These are phyloP conservation scores for Setaria italica DNA, from an alignment of 202 grass and related monocot genomes.

Conservation along the genomic window DNA sequence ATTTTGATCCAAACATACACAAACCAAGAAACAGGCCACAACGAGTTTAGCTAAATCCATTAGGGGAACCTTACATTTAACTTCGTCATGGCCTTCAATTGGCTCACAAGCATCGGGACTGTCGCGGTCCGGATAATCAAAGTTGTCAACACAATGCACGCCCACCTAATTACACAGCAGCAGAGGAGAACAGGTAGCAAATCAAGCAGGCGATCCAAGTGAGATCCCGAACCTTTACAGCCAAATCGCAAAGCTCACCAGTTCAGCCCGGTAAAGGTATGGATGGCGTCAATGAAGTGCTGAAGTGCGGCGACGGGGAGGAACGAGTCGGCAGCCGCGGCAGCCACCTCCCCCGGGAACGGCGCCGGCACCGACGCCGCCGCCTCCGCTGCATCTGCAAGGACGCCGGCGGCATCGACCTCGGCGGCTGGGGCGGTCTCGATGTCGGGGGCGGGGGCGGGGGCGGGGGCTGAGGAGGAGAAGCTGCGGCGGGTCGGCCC, in stretches of 20 bases:
- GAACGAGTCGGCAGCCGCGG: conserved; percentile 78
- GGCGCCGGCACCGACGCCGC: conserved; percentile 41
- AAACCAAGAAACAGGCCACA: conserved; percentile 34
- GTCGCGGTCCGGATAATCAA: conserved; percentile 71
- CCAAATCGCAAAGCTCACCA: conserved; percentile 53
- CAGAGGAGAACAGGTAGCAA: conserved; percentile 24
- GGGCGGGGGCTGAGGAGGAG: conserved; percentile 38
- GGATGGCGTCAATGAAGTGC: conserved; percentile 78
- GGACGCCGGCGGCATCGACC: conserved; percentile 44
- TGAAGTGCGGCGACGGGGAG: conserved; percentile 76
- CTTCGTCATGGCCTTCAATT: conserved; percentile 65
- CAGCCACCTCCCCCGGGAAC: conserved; percentile 66
- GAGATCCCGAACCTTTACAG: conserved; percentile 32
- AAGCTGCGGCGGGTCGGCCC: conserved; percentile 33
- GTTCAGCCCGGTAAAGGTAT: conserved; percentile 76
- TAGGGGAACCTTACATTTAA: conserved; percentile 58
- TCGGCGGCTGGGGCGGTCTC: conserved; percentile 24
- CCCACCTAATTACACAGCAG: conserved; percentile 52
- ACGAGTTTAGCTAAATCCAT: conserved; percentile 27
- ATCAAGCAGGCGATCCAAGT: conserved; percentile 29
- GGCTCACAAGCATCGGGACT: conserved; percentile 72
- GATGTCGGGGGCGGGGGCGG: neutral
- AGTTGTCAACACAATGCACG: conserved; percentile 62
- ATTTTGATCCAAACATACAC: conserved; percentile 2
- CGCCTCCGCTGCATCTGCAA: conserved; percentile 46